Evolutionary conservation across 2,329 filamentous ascomycete genomes (phyloP), one percentile per base, ranked within the genome.

Genomic region (Dendryphion nanum): DNA sequence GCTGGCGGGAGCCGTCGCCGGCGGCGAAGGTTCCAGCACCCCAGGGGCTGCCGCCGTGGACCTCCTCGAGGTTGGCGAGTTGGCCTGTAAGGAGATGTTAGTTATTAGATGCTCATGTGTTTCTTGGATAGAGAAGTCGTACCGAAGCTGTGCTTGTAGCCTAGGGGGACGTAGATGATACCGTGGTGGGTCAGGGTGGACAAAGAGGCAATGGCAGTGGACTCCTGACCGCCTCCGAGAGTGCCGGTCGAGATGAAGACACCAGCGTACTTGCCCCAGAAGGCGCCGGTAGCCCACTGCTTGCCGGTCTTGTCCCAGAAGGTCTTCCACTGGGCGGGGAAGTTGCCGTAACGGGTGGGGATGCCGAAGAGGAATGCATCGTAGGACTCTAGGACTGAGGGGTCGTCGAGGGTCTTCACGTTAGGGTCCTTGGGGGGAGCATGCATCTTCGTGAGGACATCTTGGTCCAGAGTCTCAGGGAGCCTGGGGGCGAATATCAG

Each of bases 321-420:
- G 29, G 81, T 63, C 77, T 93, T 96, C 86, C 86, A 96, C 74
- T 98, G 93, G 14, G 85, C 87, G 33, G 91, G 90, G 78, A 95
- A 95, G 81, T 94, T 97, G 58, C 93, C 93, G 74, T 88, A 98
- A 53, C 93, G 82, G 35, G 93, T 98, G 43, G 93, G 93, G 67
- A 97, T 93, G 52, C 93, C 93, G 58, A 97, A 79, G 49, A 98
- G 83, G 75, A 96, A 83, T 52, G 75, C 93, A 61, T 97, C 90
- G 73, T 94, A 97, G 37, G 74, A 48, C 61, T 83, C 79, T 30
- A 96, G 82, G 20, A 67, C 73, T 10, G 77, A 65, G 34, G 78
- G 75, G 55, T 76, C 72, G 42, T 83, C 75, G 53, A 88, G 67
- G 41, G 82, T 52, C 14, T 59, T 78, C 64, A 93, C 73, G 61